Evolutionary conservation across 2,329 filamentous ascomycete species (phyloP), one percentile per base, ranked within the genome.

Genomic region (Ophiostoma ips): DNA sequence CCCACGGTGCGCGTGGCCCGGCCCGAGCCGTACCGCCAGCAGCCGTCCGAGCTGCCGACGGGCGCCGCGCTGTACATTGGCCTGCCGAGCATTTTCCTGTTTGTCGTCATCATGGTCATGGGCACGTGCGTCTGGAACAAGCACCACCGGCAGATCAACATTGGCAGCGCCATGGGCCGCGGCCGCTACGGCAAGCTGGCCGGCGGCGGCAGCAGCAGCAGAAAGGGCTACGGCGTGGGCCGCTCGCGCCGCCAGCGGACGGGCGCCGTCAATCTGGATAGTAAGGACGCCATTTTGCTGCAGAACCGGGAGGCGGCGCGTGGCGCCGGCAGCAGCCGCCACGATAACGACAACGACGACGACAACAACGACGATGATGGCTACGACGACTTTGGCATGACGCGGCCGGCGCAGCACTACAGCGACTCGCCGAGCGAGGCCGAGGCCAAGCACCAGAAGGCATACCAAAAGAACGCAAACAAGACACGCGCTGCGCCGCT

Each of bases 111-210:
- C 46, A 64, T 73, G 55, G 52, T 77, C 57, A 40, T 80, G 64
- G 67, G 81, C 63, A 60, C 79, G 63, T 68, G 72, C 65, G 49
- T 81, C 67, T 77, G 70, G 68, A 75, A 77, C 62, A 66, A 68
- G 50, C 67, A 70, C 57, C 62, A 66, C n/a, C 69, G 75, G 50
- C 60, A 60, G 53, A 74, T 79, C 53, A 63, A 64, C 5, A 58
- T 79, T 44, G 73, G 71, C 49, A 73, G 70, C 57, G 63, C 77
- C 62, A 72, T 76, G 67, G 64, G 69, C 30, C 68, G 71, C 34
- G 35, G 52, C 8, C 53, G 50, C 21, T 50, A 49, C 48, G 41
- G 49, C 34, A 35, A 30, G 24, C 40, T 52, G 8, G 59, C 66
- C 34, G 38, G 30, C 34, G 41, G 46, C n/a, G n/a, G n/a, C n/a